Base-by-base conservation (phyloP, 345 rosid species). In the Laguncularia racemosa region DNA sequence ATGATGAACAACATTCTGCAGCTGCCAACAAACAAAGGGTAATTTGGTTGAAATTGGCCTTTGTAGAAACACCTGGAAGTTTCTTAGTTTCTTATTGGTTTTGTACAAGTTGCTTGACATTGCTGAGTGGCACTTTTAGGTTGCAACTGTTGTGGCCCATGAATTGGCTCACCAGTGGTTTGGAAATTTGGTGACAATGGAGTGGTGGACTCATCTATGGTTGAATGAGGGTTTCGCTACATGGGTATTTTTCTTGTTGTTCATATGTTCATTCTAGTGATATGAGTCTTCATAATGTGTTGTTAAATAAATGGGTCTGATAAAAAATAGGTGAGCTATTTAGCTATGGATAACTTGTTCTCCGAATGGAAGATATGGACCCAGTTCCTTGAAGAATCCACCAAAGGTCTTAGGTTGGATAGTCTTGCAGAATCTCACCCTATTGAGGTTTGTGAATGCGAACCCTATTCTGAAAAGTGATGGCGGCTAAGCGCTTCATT, bases 131-230 rank as follows among this genome's bases (percentile, higher is more conserved):
- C 75, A 53, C 20, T 77, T 66, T 61, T 52, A 92, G 99, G 92
- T 93, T 66, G 90, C 90, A 14, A 89, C 84, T 44, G 97, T 87
- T 51, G 99, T 93, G 62, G 97, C 97, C 19, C 99, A 93, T 82
- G 99, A 93, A 72, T 80, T 93, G 49, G 99, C 97, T 52, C 99
- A 93, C 69, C 97, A 93, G 73, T 93, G 97, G 99, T 93, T 93
- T 74, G 99, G 97, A 21, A 89, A 93, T 79, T 97, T 93, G 68
- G 97, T 93, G 56, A 89, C 99, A 51, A 93, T 93, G 99, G 97
- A 93, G 70, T 93, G 99, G 99, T 93, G 99, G 97, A 93, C 99
- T 1, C 86, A 93, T 72, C 77, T 93, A 57, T 93, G 99, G 99
- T 83, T 89, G 53, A 93, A 93, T 65, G 99, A 93, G 76, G 99